Evolutionary conservation across 495 filamentous ascomycete species (phyloP).

Genomic region (Hamigera avellanea): DNA sequence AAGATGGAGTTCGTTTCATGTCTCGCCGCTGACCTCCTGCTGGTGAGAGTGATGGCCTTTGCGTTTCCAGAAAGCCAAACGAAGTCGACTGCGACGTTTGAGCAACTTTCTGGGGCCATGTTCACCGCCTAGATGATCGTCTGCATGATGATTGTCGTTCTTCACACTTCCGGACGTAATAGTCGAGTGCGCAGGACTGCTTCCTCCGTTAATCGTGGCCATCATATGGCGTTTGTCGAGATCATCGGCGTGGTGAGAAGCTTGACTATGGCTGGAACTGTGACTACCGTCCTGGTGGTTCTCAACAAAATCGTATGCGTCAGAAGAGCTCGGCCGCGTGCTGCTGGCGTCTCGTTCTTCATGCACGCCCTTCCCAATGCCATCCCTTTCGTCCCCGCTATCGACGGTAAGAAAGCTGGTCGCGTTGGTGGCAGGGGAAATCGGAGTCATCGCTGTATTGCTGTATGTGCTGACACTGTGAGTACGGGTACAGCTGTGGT

Average conservation of each 20-base stretch:
- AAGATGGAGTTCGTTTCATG: slow-evolving; percentile 9
- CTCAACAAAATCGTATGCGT: not conserved
- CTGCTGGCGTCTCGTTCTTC: slow-evolving; percentile 14
- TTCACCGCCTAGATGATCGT: slow-evolving; percentile 5
- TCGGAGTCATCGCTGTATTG: slow-evolving; percentile 30
- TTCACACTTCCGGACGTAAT: slow-evolving; percentile 20
- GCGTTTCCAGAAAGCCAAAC: slow-evolving; percentile 36
- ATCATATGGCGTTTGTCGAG: slow-evolving; percentile 15
- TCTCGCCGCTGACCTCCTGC: slow-evolving; percentile 27
- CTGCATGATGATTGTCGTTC: not conserved
- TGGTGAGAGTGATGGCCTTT: slow-evolving; percentile 20
- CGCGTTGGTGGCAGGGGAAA: slow-evolving; percentile 40
- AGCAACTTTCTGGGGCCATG: slow-evolving; percentile 14
- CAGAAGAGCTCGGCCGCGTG: slow-evolving; percentile 15
- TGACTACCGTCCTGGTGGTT: slow-evolving; percentile 1
- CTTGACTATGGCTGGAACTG: not conserved
- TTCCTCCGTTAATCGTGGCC: slow-evolving; percentile 12
- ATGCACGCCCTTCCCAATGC: slow-evolving; percentile 16
- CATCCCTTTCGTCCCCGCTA: slow-evolving; percentile 33
- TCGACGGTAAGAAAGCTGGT: slow-evolving; percentile 40
- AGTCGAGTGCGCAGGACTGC: slow-evolving; percentile 20
- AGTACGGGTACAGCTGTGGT: slow-evolving; percentile 32
- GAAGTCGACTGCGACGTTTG: slow-evolving; percentile 30
- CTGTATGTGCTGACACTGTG: slow-evolving; percentile 33
- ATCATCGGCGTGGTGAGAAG: slow-evolving; percentile 1